These are phyloP conservation scores for Diplogelasinospora grovesii DNA, from an alignment of 495 filamentous ascomycete genomes.

Conservation along the genomic window DNA sequence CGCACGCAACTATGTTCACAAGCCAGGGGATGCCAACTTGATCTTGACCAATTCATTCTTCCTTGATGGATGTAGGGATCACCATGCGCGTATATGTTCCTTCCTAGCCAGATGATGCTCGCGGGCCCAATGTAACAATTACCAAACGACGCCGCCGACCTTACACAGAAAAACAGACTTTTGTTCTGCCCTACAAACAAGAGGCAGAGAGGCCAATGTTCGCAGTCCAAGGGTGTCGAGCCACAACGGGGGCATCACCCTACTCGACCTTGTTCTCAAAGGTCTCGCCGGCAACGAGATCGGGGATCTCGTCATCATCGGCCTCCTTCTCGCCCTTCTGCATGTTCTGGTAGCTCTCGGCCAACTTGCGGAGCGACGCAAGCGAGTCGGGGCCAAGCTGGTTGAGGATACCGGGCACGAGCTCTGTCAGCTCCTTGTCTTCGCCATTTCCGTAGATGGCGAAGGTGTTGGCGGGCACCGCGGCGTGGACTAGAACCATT, in stretches of 20 bases:
- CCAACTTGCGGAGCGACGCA: slow-evolving; percentile 95
- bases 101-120: slow-evolving; percentile 9
- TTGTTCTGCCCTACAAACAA: slow-evolving; percentile 4
- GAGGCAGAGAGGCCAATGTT: neutral
- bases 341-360: slow-evolving; percentile 98
- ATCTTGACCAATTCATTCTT: slow-evolving; percentile 1
- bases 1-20: neutral
- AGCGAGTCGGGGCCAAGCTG: slow-evolving; percentile 97
- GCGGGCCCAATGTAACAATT: slow-evolving; percentile 13
- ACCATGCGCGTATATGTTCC: slow-evolving; percentile 8
- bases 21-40: neutral
- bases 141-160: slow-evolving; percentile 24
- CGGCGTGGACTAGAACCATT: slow-evolving; percentile 85
- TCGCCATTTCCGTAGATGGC: slow-evolving; percentile 98
- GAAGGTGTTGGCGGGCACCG: slow-evolving; percentile 93
- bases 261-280: slow-evolving; percentile 96
- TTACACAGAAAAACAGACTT: slow-evolving; percentile 10
- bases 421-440: slow-evolving; percentile 99
- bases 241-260: slow-evolving; percentile 14
- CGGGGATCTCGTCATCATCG: slow-evolving; percentile 86
- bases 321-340: slow-evolving; percentile 89
- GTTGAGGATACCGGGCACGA: slow-evolving; percentile 98
- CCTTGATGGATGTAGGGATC: neutral
- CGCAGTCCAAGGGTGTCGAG: slow-evolving; percentile 14
- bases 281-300: slow-evolving; percentile 90